Evolutionary conservation across 495 filamentous ascomycete genomes (phyloP).

Genomic region (Wilcoxina mikolae): DNA sequence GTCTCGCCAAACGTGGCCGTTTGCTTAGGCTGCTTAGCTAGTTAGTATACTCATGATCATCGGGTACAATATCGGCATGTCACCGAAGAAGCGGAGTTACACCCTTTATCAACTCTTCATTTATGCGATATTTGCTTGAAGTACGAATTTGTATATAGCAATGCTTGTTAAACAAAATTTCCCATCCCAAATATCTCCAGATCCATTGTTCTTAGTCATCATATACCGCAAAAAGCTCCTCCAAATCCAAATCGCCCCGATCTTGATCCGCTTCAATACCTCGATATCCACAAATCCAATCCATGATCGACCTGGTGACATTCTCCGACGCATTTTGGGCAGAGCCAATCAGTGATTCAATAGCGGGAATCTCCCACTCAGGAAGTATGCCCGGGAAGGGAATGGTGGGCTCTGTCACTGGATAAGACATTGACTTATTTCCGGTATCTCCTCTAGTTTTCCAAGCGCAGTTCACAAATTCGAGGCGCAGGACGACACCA

Average conservation of each 20-base stretch:
- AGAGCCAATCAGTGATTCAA: background rate
- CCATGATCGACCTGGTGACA: background rate
- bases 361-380: background rate
- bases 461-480: background rate
- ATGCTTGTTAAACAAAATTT: too few species aligned
- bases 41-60: too few species aligned
- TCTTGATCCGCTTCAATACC: background rate
- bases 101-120: too few species aligned
- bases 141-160: too few species aligned
- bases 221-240: too few species aligned
- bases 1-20: too few species aligned
- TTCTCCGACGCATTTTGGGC: background rate
- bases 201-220: too few species aligned
- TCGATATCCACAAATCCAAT: background rate
- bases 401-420: background rate
- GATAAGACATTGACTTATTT: background rate
- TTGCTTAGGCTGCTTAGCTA: too few species aligned
- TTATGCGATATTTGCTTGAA: too few species aligned
- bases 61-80: too few species aligned
- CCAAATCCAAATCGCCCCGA: background rate
- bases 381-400: background rate
- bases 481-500: background rate
- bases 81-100: too few species aligned
- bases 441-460: background rate
- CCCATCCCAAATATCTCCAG: too few species aligned